Conservation (phyloP, 306 rosid species). For the Albizia julibrissin region DNA sequence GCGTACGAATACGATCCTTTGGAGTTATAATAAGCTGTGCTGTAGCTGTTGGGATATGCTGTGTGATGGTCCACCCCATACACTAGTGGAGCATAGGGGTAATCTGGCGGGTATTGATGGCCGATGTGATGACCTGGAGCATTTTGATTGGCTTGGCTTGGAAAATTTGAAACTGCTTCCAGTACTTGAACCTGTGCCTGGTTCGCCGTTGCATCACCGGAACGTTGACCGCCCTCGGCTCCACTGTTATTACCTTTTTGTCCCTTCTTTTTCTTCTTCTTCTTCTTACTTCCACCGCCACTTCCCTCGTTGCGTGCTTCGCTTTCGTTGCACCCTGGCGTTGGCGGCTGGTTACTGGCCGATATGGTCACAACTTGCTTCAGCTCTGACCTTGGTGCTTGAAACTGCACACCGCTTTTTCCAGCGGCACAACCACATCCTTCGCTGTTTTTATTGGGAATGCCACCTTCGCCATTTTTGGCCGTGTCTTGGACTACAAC, state of each 20-base stretch:
- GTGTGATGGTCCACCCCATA: conserved; percentile 42
- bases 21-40: conserved; percentile 49
- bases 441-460: background rate
- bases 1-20: conserved; percentile 44
- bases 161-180: conserved; percentile 23
- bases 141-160: conserved; percentile 42
- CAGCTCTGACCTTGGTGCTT: conserved; percentile 42
- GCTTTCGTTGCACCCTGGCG: conserved; percentile 6
- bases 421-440: conserved; percentile 36
- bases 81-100: conserved; percentile 34
- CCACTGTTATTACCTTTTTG: conserved; percentile 36
- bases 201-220: conserved; percentile 26
- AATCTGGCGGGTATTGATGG: conserved; percentile 39
- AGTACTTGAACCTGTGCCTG: conserved; percentile 26
- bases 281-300: conserved; percentile 40
- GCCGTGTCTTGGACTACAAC: conserved; percentile 42
- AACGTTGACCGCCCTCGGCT: conserved; percentile 34
- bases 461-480: conserved; percentile 26
- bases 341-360: conserved; percentile 42
- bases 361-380: conserved; percentile 40
- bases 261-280: conserved; percentile 50
- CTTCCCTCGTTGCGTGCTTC: conserved; percentile 26
- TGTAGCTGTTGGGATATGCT: conserved; percentile 46
- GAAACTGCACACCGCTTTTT: conserved; percentile 39
- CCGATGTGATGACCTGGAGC: conserved; percentile 38